These are phyloP conservation scores for Vinca minor DNA, from an alignment of 257 asterid species.

Conservation along the genomic window DNA sequence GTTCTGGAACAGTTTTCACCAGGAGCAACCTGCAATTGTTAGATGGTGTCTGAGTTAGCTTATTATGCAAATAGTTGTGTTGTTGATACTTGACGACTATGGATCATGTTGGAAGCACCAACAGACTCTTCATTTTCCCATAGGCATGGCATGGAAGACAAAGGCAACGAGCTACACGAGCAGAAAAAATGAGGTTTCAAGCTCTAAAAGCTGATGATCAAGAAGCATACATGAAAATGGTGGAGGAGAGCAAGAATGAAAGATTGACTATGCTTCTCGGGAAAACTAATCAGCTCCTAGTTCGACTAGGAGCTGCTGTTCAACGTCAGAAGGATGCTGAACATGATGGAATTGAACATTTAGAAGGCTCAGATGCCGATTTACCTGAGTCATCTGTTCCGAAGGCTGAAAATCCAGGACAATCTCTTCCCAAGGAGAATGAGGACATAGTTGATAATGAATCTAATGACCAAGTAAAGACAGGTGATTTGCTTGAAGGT, in stretches of 20 bases:
- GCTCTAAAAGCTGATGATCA: slow-evolving; percentile 98
- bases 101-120: not conserved
- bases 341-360: slow-evolving; percentile 56
- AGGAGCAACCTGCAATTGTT: not conserved
- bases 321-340: slow-evolving; percentile 97
- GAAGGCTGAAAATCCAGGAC: slow-evolving; percentile 68
- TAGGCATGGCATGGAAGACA: slow-evolving; percentile 99
- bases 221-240: slow-evolving; percentile 99
- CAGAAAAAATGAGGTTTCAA: slow-evolving; percentile 92
- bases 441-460: slow-evolving; percentile 53
- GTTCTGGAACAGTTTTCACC: not conserved
- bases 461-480: slow-evolving; percentile 42
- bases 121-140: slow-evolving; percentile 4
- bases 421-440: slow-evolving; percentile 60
- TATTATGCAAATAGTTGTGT: not conserved
- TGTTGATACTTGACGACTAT: not conserved
- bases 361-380: slow-evolving; percentile 49
- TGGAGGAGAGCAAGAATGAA: slow-evolving; percentile 97
- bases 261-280: slow-evolving; percentile 93
- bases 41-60: not conserved
- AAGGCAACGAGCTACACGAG: slow-evolving; percentile 94
- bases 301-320: slow-evolving; percentile 96
- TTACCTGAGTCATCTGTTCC: slow-evolving; percentile 48
- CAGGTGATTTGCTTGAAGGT: slow-evolving; percentile 93
- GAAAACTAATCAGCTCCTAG: slow-evolving; percentile 88